These are phyloP conservation scores for Biscutella laevigata DNA, from an alignment of 441 rosid species.

Conservation along the genomic window DNA sequence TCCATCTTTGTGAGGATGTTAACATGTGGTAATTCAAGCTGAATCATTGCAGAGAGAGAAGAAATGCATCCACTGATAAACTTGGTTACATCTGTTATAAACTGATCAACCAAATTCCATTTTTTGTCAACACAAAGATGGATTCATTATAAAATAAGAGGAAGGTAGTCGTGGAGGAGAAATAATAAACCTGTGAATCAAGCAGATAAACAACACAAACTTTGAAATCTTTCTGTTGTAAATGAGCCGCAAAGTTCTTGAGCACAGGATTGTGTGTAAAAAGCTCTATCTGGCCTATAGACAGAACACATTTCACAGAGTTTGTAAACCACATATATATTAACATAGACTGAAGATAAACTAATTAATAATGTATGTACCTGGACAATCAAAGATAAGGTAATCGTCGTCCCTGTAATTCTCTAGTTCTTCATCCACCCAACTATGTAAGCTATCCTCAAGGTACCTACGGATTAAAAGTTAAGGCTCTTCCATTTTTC, in stretches of 20 bases:
- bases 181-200: slow-evolving; percentile 72
- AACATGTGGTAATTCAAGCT: slow-evolving; percentile 84
- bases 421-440: slow-evolving; percentile 82
- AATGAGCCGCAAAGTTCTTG: slow-evolving; percentile 76
- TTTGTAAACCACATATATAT: background rate
- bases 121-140: background rate
- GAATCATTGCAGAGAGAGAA: slow-evolving; percentile 90
- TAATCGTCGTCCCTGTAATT: slow-evolving; percentile 62
- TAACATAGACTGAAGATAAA: background rate
- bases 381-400: slow-evolving; percentile 79
- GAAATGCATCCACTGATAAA: slow-evolving; percentile 95
- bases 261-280: slow-evolving; percentile 90
- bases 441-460: slow-evolving; percentile 70
- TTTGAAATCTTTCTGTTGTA: slow-evolving; percentile 63
- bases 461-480: slow-evolving; percentile 42
- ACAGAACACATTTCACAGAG: background rate
- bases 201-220: slow-evolving; percentile 76
- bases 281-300: slow-evolving; percentile 80
- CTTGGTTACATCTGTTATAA: slow-evolving; percentile 80
- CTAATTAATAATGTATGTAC: slow-evolving; percentile 24
- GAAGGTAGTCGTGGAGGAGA: background rate
- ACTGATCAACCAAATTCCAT: slow-evolving; percentile 36
- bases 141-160: background rate
- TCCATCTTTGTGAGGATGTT: slow-evolving; percentile 92
- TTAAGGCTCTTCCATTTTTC: slow-evolving; percentile 30